phyloP scores from a whole-genome alignment of 768 basidiomycete genomes.

The Mycena vulgaris region DNA sequence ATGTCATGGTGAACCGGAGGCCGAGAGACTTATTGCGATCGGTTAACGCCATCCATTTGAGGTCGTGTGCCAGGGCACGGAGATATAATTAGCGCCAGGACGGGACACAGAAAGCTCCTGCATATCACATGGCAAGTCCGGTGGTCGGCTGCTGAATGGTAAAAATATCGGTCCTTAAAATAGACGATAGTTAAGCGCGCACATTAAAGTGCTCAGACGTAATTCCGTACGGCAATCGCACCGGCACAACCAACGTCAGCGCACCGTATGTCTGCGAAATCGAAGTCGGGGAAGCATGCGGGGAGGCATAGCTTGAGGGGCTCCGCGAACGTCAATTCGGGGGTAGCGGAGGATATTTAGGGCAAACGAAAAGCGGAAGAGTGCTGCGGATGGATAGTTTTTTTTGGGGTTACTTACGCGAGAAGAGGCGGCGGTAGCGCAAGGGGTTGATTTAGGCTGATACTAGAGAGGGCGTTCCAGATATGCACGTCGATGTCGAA shows the following conservation, averaged over 20 bases:
- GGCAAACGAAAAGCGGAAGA: background rate
- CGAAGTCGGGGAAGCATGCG: constrained; percentile 3
- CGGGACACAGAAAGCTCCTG: no score
- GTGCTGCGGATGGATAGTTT: background rate
- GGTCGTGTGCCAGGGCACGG: no score
- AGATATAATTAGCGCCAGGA: no score
- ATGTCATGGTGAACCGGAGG: no score
- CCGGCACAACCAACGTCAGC: background rate
- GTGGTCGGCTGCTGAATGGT: no score
- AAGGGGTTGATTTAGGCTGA: background rate
- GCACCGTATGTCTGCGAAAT: background rate
- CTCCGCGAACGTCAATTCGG: no score
- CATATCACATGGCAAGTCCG: no score
- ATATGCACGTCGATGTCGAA: background rate
- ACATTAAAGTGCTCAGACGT: background rate
- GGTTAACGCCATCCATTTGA: no score
- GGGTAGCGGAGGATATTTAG: background rate
- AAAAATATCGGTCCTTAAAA: no score
- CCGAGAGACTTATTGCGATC: no score
- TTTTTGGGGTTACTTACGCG: background rate
- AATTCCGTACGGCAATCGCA: background rate
- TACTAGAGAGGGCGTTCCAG: background rate
- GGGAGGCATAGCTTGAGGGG: background rate
- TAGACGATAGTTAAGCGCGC: no score
- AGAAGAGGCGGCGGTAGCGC: background rate